Percentiles rank a stretch among this genome's conserved stretches.
phyloP scores from a whole-genome alignment of 495 filamentous ascomycete genomes.

The Aspergillus nanangensis region DNA sequence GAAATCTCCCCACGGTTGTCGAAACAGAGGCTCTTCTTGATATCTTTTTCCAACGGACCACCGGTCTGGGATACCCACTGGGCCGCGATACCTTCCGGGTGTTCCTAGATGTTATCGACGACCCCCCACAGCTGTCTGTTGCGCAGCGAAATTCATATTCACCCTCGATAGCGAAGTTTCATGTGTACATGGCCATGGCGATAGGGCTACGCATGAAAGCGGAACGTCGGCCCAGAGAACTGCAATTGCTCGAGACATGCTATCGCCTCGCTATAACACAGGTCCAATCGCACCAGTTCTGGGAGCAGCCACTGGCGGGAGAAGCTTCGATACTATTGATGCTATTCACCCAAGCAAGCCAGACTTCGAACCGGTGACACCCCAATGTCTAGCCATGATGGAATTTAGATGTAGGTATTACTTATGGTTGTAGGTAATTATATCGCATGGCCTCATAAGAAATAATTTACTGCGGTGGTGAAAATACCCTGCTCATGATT shows the following conservation, averaged over 20 bases:
- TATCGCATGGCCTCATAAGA: too few relatives aligned
- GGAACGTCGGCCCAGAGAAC: not conserved
- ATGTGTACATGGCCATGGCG: conserved; percentile 17
- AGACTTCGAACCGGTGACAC: not conserved
- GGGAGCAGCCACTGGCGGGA: conserved; percentile 2
- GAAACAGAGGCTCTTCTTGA: conserved; percentile 10
- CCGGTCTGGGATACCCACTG: conserved; percentile 1
- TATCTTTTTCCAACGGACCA: conserved; percentile 5
- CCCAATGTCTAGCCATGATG: not conserved
- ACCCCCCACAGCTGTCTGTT: not conserved
- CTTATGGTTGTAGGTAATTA: too few relatives aligned
- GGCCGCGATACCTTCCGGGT: conserved; percentile 2
- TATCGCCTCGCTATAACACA: conserved; percentile 13
- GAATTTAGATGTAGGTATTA: not conserved
- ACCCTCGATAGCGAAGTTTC: conserved; percentile 10
- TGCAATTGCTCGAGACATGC: conserved; percentile 6
- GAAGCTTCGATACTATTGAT: conserved; percentile 9
- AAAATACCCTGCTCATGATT: too few relatives aligned
- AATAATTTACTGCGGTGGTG: too few relatives aligned
- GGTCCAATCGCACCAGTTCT: conserved; percentile 6
- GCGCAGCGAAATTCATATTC: not conserved
- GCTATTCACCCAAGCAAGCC: conserved; percentile 7
- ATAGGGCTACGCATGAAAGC: conserved; percentile 7
- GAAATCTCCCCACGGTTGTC: not conserved
- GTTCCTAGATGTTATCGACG: conserved; percentile 8